Base-by-base conservation (phyloP, 768 basidiomycete species). In the Naganishia friedmannii region DNA sequence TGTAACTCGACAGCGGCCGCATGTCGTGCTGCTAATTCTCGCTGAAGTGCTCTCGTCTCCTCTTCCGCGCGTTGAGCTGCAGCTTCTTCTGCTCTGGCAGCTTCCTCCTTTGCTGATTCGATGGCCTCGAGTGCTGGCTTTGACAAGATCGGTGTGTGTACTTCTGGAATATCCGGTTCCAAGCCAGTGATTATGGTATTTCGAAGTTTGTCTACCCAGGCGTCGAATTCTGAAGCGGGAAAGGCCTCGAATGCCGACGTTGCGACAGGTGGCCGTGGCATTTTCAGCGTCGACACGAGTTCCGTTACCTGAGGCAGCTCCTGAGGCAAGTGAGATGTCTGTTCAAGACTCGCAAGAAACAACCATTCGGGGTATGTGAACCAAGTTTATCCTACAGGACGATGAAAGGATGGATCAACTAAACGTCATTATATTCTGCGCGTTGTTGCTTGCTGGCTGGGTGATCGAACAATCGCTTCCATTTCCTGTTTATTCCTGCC, bases 201-300 rank as follows among this genome's bases (percentile, higher is more conserved):
- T 37, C 69, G 69, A 12, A 70, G 28, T 26, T 37, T 17, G 19
- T 70, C 63, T 10, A 70, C 69, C 69, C 69, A 70, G 37, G 69
- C 69, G 37, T 70, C 63, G 34, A 70, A 70, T 51, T 70, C 54
- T 26, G 39, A 17, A 3, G 69, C 60, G 19, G 69, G 69, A 31
- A 70, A 70, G 2, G 45, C 28, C 26, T 70, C 69, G 53, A 32
- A 70, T 2, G 69, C 69, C 60, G 60, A 63, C 37, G 60, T 63
- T 42, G 39, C 39, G 32, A 17, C 39, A n/a, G 60, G 39, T 63
- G 42, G 60, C 8, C 60, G 60, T 29, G 60, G 60, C 60, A 63
- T 63, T 0, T 7, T 42, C 42, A 26, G 39, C 42, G 42, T 37
- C 42, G 60, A 45, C 23, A 23, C 3, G 48, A 51, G 23, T n/a